Conservation (phyloP, 2,329 filamentous ascomycete genomes). For the Lomentospora prolificans region DNA sequence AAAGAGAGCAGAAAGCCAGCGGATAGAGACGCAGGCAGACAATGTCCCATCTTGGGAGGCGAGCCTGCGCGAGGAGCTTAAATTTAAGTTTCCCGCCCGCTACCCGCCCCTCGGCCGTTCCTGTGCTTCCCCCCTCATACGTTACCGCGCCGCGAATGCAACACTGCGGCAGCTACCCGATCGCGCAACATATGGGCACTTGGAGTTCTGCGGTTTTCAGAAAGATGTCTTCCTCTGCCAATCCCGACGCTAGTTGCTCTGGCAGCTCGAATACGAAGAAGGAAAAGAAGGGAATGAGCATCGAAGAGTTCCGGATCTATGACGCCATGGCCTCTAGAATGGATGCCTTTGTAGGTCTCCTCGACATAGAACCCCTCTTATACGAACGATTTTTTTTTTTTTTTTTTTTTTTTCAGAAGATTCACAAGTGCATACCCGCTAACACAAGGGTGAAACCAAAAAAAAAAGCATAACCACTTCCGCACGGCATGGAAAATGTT, state of each 20-base stretch:
- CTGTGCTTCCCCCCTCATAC: not conserved
- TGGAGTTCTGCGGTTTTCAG: no score
- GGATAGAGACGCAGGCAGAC: no score
- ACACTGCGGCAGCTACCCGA: no score
- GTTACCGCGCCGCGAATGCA: not conserved
- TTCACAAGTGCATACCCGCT: no score
- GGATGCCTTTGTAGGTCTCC: constrained; percentile 8
- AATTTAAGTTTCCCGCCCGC: not conserved
- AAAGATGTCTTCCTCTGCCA: not conserved
- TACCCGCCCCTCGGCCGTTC: not conserved
- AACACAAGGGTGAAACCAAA: not conserved
- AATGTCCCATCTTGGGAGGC: not conserved
- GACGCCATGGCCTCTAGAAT: constrained; percentile 8
- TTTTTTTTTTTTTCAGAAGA: no score
- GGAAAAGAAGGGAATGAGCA: constrained; percentile 1
- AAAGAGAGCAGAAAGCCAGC: no score
- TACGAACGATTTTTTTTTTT: no score
- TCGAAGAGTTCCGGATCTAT: constrained; percentile 6
- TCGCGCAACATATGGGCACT: no score
- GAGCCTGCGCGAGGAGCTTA: not conserved
- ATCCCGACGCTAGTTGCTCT: not conserved
- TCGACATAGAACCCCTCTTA: no score
- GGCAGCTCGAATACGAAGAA: not conserved
- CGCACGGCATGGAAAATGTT: constrained; percentile 63
- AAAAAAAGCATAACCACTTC: constrained; percentile 62